Conservation (phyloP, 2,329 filamentous ascomycete genomes). For the Elsinoe ampelina region DNA sequence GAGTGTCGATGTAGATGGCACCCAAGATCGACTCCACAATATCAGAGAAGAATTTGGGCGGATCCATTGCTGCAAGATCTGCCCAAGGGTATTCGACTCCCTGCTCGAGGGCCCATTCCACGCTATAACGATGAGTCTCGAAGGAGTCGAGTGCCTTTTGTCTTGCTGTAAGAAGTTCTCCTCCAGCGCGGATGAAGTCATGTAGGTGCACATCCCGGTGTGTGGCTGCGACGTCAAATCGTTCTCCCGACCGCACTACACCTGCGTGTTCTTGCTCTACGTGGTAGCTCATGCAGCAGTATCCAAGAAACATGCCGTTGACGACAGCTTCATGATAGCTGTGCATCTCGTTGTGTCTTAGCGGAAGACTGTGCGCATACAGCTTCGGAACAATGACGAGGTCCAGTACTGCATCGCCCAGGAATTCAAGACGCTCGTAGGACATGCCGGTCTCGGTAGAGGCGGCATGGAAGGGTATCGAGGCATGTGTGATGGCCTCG, state of each 20-base stretch:
- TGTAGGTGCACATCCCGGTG: constrained; percentile 18
- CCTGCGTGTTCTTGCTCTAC: constrained; percentile 18
- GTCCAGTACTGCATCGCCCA: constrained; percentile 81
- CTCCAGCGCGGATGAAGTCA: constrained; percentile 25
- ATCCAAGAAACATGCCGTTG: constrained; percentile 72
- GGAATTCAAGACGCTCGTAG: constrained; percentile 73
- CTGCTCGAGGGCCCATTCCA: constrained; percentile 43
- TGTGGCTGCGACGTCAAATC: constrained; percentile 4
- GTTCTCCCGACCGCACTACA: constrained; percentile 5
- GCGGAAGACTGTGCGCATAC: constrained; percentile 41
- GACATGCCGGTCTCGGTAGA: constrained; percentile 40
- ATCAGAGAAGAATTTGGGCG: constrained; percentile 74
- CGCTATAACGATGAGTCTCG: constrained; percentile 36
- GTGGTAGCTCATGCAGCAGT: constrained; percentile 55
- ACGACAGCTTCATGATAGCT: constrained; percentile 64
- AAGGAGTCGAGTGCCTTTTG: constrained; percentile 39
- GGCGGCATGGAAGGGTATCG: constrained; percentile 31
- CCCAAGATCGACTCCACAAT: constrained; percentile 72
- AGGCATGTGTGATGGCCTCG: constrained; percentile 74
- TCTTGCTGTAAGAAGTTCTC: constrained; percentile 41
- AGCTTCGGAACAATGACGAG: constrained; percentile 59
- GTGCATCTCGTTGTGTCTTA: constrained; percentile 59
- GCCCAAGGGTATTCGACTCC: constrained; percentile 65
- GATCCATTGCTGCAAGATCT: constrained; percentile 53
- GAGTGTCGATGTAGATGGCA: constrained; percentile 71